Percentiles rank a stretch among this genome's conserved stretches.
phyloP scores from a whole-genome alignment of 129 eudicot genomes.

The Kitagawia praeruptora region DNA sequence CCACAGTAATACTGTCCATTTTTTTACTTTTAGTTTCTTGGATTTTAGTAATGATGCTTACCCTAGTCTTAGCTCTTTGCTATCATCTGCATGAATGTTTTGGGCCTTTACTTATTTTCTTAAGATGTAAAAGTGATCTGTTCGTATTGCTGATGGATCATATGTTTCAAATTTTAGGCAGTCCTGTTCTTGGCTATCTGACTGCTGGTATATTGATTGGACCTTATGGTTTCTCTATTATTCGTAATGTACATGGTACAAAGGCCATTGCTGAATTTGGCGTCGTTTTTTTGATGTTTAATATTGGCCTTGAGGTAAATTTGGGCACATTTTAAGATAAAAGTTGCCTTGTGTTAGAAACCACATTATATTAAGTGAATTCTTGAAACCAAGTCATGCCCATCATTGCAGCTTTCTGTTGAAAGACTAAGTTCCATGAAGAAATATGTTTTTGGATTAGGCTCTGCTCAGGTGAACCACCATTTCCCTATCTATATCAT shows the following conservation, averaged over 20 bases:
- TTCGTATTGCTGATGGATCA: constrained; percentile 14
- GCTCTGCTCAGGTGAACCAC: constrained; percentile 87
- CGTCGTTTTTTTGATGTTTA: constrained; percentile 88
- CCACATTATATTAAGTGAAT: not conserved
- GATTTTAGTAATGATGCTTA: not conserved
- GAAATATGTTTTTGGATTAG: constrained; percentile 98
- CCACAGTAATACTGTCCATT: not conserved
- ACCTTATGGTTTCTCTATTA: constrained; percentile 96
- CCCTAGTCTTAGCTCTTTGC: not conserved
- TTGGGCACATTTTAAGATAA: not conserved
- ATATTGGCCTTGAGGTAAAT: constrained; percentile 96
- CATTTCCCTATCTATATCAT: not conserved
- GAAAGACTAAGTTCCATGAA: constrained; percentile 98
- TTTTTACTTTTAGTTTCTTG: not conserved
- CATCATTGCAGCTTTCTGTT: constrained; percentile 77
- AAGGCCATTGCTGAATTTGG: constrained; percentile 99
- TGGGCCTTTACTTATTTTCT: not conserved
- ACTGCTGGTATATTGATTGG: constrained; percentile 99
- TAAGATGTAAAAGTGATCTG: not conserved
- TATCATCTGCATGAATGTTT: constrained; percentile 6
- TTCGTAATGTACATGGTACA: constrained; percentile 88
- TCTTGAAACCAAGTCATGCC: constrained; percentile 11
- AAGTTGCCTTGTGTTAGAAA: not conserved
- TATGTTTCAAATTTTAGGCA: constrained; percentile 51
- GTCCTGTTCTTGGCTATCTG: constrained; percentile 98